phyloP scores from a whole-genome alignment of 2,329 filamentous ascomycete species.

The Ciborinia camelliae region DNA sequence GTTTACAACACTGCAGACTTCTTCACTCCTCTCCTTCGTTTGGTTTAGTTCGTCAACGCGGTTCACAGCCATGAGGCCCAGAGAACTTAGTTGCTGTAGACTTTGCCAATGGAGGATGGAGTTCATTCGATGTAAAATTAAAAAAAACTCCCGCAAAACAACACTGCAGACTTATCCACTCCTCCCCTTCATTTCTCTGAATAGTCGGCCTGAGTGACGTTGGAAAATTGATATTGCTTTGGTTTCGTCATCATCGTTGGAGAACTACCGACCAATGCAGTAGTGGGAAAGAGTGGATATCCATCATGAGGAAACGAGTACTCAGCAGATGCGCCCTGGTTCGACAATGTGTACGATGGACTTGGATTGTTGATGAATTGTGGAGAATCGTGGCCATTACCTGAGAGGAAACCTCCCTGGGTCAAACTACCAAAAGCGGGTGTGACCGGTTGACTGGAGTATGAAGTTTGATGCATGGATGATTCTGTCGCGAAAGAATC shows the following conservation, averaged over 20 bases:
- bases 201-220: conserved; percentile 37
- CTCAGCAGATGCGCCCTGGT: conserved; percentile 28
- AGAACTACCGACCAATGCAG: conserved; percentile 22
- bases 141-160: no score
- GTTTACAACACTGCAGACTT: background rate
- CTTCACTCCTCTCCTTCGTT: no score
- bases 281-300: conserved; percentile 16
- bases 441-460: conserved; percentile 35
- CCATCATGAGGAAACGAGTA: conserved; percentile 32
- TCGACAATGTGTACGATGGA: conserved; percentile 30
- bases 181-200: conserved; percentile 30
- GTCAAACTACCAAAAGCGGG: conserved; percentile 36
- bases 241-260: conserved; percentile 32
- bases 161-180: no score
- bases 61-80: background rate
- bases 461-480: conserved; percentile 33
- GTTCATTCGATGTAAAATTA: no score
- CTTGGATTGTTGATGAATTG: conserved; percentile 30
- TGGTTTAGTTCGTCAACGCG: background rate
- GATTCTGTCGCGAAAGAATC: conserved; percentile 31
- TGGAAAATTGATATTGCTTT: conserved; percentile 38
- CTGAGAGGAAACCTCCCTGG: conserved; percentile 26
- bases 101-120: no score
- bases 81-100: background rate
- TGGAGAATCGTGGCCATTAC: conserved; percentile 26